Evolutionary conservation across 192 early-diverging fungal species (phyloP), one percentile per base, ranked within the genome.

Genomic region (Lobosporangium transversale): DNA sequence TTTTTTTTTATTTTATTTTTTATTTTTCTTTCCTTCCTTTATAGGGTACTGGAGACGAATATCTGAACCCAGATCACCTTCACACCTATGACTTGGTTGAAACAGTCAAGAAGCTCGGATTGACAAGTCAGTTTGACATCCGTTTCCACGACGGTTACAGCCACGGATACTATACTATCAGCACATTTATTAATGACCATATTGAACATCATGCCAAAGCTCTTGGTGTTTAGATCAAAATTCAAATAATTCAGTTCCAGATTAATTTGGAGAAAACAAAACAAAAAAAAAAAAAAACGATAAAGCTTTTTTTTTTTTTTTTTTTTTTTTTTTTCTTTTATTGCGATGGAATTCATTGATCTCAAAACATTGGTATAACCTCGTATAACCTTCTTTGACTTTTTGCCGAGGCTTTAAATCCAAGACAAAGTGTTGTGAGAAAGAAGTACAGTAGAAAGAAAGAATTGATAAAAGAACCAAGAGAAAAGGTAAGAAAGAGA

Each of bases 161-260:
- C 64, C 95, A 97, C 67, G 87, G 86, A 21, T 97, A 97, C 75
- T 97, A 74, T 70, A 95, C 94, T 62, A 90, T 97, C 60, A 79
- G 84, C 45, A 88, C 89, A 14, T 93, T 97, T 76, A 84, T 92
- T 54, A 78, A 87, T 11, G 90, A 92, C 52, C 94, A 95, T 65
- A 82, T 95, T 33, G 53, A 69, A 3, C 94, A 93, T 68, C 94
- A 95, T 58, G 89, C 86, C 27, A 83, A 88, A 56, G 58, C 81
- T 29, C 76, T 88, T 12, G 67, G 67, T 11, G 43, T 68, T n/a
- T n/a, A n/a, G n/a, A n/a, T n/a, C n/a, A n/a, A n/a, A n/a, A n/a
- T n/a, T n/a, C n/a, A n/a, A n/a, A n/a, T n/a, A n/a, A n/a, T n/a
- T n/a, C n/a, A n/a, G n/a, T n/a, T n/a, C n/a, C 37, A 40, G 37